Conservation (phyloP, 1,139 yeast species). For the Saccharomyces hybrid region DNA sequence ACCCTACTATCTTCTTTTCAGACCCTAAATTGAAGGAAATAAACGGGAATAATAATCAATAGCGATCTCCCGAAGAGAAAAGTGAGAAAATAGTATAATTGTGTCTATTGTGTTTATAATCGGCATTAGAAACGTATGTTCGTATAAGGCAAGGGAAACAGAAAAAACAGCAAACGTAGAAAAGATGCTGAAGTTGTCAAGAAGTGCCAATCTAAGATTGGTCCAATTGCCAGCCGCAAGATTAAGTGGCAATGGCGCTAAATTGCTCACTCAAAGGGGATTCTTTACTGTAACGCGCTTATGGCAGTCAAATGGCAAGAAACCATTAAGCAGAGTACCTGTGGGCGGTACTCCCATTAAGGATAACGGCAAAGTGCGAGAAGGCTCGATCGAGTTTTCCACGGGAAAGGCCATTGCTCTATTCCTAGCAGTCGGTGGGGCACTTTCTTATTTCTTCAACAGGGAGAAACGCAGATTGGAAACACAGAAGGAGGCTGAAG, state of each 20-base stretch:
- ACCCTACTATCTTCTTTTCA: neutral
- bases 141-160: neutral
- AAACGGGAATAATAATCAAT: neutral
- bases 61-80: constrained; percentile 1
- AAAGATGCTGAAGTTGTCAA: neutral
- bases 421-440: constrained; percentile 61
- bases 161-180: neutral
- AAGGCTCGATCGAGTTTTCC: constrained; percentile 51
- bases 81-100: constrained; percentile 2
- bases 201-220: neutral
- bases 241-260: neutral
- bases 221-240: neutral
- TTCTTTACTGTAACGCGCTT: neutral
- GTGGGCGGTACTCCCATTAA: constrained; percentile 38
- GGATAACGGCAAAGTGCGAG: constrained; percentile 33
- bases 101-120: neutral
- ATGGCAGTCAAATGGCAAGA: constrained; percentile 11
- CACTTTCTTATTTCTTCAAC: constrained; percentile 58
- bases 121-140: neutral
- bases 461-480: constrained; percentile 62
- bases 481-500: constrained; percentile 71
- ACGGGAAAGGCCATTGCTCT: constrained; percentile 75
- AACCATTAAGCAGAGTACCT: constrained; percentile 47
- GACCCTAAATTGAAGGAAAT: constrained; percentile 1
- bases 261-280: neutral